Evolutionary conservation across 1,139 yeast genomes (phyloP), one percentile per base, ranked within the genome.

Genomic region (Magnusiomyces clavatus): DNA sequence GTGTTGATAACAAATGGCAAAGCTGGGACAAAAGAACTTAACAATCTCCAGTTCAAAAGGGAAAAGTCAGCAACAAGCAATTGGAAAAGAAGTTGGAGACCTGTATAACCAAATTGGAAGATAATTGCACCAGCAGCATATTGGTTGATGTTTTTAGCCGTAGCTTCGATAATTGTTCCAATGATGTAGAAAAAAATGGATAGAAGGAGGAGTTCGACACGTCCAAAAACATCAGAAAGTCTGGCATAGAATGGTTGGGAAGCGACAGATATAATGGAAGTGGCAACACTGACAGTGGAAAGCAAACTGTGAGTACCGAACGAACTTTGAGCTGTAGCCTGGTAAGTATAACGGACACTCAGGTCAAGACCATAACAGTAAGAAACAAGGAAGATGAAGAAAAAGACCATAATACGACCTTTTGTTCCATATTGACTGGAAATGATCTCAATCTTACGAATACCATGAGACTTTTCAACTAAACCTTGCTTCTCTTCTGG

Each of bases 71-170:
- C 82, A 54, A 80, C 67, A 49, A 83, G 71, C 46, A 84, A 69
- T 59, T 80, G 77, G 49, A 82, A 66, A 51, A 81, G 67, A 48
- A 84, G 70, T 47, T 79, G 70, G 38, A 80, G 72, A 54, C 90
- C 89, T 38, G 85, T 78, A 64, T 76, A 82, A 6, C 95, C 94
- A 57, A 83, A 70, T 60, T 81, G 83, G 66, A 81, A 83, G 53
- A 86, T 70, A 34, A 84, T 80, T 0, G 87, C 77, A 58, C 92
- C 94, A 16, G 83, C 92, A 51, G 88, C 84, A 60, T 79, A 84
- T 40, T 81, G 71, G 56, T 80, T 77, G 38, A 85, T 80, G 59
- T 81, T 80, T 56, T 73, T 75, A 5, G 90, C 81, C 61, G 81
- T 85, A 1, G 85, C 80, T 68, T 82, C 82, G 57, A 83, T 77